Base-by-base conservation (phyloP, 176 grass and related monocot genomes). In the Cenchrus americanus region DNA sequence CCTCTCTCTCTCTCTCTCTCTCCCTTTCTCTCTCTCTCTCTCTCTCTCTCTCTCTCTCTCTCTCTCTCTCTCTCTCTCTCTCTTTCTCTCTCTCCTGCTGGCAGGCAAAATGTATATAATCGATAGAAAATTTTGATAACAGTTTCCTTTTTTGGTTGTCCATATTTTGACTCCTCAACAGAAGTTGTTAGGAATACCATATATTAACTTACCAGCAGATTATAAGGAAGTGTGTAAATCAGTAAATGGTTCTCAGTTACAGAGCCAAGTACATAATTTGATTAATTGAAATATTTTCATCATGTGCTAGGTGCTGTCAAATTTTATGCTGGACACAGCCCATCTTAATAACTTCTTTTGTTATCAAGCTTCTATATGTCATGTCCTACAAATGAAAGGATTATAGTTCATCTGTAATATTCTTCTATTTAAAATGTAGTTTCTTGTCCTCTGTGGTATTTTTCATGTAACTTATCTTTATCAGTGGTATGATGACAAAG, bases 271-370 rank as follows among this genome's bases (percentile, higher is more conserved):
- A 50, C 43, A 19, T 64, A 21, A 14, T 48, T 64, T 65, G 23
- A 51, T 66, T 51, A 79, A 21, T 32, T 66, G 15, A 32, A 48
- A 23, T 49, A 78, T 27, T 79, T 79, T 63, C 44, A 79, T 34
- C 23, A 32, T 44, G 58, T 79, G n/a, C 24, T 65, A 66, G 44
- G 26, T 34, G 12, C 60, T 34, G 2, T 79, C 5, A 18, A 34
- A 55, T 21, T 55, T 75, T 53, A 73, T 13, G 43, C 6, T 49
- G 47, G 23, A 55, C 26, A 74, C 50, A 75, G 0, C 27, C 27
- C 4, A 30, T 53, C 26, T 54, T 17, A 52, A 74, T 74, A 54
- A 74, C 8, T 53, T 74, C 46, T 14, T 52, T 54, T 54, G 34
- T 21, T 5, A 37, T 53, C 26, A 40, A 55, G 9, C 51, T 75